These are phyloP conservation scores for Cyberlindnera misumaiensis DNA, from an alignment of 805 yeast species.

Conservation along the genomic window DNA sequence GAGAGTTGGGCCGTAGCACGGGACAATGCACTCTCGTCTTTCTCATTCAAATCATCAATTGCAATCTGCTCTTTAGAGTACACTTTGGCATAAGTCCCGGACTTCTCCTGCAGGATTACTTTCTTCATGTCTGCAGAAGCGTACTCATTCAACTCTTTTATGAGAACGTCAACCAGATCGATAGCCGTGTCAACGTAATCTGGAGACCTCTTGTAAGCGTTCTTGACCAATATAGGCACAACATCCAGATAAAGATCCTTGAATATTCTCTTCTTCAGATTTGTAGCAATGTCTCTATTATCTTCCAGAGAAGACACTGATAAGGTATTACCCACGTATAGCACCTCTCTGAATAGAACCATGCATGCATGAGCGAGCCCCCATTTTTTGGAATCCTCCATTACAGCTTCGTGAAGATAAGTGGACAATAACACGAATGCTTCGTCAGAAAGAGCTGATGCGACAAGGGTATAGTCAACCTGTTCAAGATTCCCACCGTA, in stretches of 20 bases:
- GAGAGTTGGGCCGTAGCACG: conserved; percentile 23
- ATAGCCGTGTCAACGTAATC: conserved; percentile 53
- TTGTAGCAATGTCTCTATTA: conserved; percentile 46
- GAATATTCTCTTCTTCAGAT: conserved; percentile 62
- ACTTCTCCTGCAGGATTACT: conserved; percentile 40
- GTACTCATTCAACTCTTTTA: conserved; percentile 63
- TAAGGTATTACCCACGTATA: conserved; percentile 39
- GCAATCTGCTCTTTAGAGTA: conserved; percentile 23
- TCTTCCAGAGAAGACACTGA: conserved; percentile 35
- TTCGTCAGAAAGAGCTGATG: conserved; percentile 53
- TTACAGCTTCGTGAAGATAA: conserved; percentile 2
- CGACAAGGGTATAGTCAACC: conserved; percentile 38
- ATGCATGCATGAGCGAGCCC: conserved; percentile 64
- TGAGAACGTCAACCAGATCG: conserved; percentile 55
- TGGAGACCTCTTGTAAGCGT: conserved; percentile 57
- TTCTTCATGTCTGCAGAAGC: conserved; percentile 49
- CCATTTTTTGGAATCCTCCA: conserved; percentile 25
- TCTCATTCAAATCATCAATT: conserved; percentile 28
- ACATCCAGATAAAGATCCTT: conserved; percentile 52
- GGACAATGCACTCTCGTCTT: conserved; percentile 25
- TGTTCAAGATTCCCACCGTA: conserved; percentile 21
- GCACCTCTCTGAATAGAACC: conserved; percentile 57
- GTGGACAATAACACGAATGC: conserved; percentile 44
- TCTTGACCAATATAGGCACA: conserved; percentile 52
- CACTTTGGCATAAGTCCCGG: conserved; percentile 23